These are phyloP conservation scores for Anethum foeniculum DNA, from an alignment of 140 eudicot genomes.

Conservation along the genomic window DNA sequence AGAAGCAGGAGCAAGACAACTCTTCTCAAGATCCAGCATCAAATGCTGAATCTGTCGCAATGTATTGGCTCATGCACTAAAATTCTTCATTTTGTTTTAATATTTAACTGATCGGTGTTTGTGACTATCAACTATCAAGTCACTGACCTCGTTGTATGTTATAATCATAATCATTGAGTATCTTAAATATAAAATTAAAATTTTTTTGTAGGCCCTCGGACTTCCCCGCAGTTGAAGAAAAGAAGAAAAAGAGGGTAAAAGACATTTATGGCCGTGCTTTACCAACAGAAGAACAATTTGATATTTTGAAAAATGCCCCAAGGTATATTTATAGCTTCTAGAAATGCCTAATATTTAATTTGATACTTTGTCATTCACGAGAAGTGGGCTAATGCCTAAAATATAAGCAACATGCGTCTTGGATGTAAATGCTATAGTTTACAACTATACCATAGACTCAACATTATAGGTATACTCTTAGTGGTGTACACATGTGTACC, in stretches of 20 bases:
- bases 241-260: slow-evolving; percentile 69
- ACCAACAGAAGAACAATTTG: slow-evolving; percentile 95
- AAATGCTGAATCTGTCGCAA: slow-evolving; percentile 36
- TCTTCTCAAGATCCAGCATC: slow-evolving; percentile 39
- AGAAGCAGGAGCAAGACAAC: slow-evolving; percentile 23
- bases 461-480: no score
- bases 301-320: slow-evolving; percentile 92
- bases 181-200: not conserved
- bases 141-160: not conserved
- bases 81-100: not conserved
- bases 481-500: no score
- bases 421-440: not conserved
- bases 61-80: slow-evolving; percentile 23
- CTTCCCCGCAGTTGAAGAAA: slow-evolving; percentile 42
- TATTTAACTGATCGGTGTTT: slow-evolving; percentile 1
- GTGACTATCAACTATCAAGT: not conserved
- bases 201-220: slow-evolving; percentile 38
- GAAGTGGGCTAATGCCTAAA: not conserved
- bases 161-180: not conserved
- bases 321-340: slow-evolving; percentile 25
- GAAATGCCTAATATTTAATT: not conserved
- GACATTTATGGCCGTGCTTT: slow-evolving; percentile 91
- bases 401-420: not conserved
- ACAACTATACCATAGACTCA: no score
- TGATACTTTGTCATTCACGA: not conserved